A percentile compares a stretch with the other conserved stretches of the same genome.
Evolutionary conservation across 2,329 filamentous ascomycete genomes (phyloP).

Genomic region (Karstenula rhodostoma): DNA sequence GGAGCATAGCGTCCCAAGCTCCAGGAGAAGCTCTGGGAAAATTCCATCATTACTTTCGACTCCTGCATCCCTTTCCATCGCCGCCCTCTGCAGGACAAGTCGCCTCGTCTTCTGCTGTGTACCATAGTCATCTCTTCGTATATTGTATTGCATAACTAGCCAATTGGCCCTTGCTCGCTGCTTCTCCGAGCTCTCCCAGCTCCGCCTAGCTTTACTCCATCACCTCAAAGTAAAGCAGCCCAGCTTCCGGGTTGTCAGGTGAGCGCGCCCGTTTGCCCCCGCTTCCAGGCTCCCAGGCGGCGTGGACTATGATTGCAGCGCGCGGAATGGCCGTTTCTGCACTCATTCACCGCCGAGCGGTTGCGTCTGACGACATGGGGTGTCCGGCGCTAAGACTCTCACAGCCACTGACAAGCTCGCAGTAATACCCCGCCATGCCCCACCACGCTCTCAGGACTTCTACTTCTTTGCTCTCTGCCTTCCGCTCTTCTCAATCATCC

Average conservation of each 20-base stretch:
- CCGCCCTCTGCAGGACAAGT: conserved; percentile 20
- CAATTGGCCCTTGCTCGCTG: conserved; percentile 39
- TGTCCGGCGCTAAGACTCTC: conserved; percentile 26
- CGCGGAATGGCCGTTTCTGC: conserved; percentile 14
- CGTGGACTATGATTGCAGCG: conserved; percentile 14
- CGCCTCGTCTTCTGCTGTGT: conserved; percentile 30
- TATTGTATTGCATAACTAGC: conserved; percentile 39
- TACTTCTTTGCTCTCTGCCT: conserved; percentile 42
- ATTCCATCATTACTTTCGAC: conserved; percentile 24
- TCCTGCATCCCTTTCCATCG: conserved; percentile 28
- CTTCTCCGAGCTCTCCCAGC: conserved; percentile 18
- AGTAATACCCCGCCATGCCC: conserved; percentile 55
- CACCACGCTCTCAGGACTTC: conserved; percentile 51
- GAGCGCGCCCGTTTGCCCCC: background rate
- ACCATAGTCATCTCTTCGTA: conserved; percentile 34
- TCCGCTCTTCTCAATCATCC: conserved; percentile 41
- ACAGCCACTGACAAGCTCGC: conserved; percentile 23
- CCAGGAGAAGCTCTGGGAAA: conserved; percentile 26
- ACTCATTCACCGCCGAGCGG: conserved; percentile 18
- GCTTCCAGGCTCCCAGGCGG: conserved; percentile 2
- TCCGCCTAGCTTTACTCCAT: conserved; percentile 18
- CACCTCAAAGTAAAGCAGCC: conserved; percentile 1
- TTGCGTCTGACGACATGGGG: conserved; percentile 24
- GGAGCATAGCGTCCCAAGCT: conserved; percentile 14
- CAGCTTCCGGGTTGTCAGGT: conserved; percentile 13